Percentiles rank a stretch among this genome's conserved stretches.
These are phyloP conservation scores for Apocynum venetum DNA, from an alignment of 257 asterid genomes.

Conservation along the genomic window DNA sequence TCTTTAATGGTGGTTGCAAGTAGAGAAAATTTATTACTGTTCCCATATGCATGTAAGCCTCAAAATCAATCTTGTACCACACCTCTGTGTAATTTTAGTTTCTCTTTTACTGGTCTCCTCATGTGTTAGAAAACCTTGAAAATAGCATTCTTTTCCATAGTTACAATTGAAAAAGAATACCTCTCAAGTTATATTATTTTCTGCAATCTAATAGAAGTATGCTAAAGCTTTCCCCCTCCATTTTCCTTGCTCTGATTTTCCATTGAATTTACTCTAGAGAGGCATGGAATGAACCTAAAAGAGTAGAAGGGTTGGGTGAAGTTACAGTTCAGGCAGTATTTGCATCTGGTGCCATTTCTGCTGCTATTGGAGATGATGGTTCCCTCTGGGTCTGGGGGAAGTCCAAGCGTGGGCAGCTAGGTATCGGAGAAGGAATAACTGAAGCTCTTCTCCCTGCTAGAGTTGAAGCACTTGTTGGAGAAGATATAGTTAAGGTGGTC, in stretches of 20 bases:
- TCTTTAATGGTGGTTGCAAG: background rate
- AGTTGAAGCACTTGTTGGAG: slow-evolving; percentile 67
- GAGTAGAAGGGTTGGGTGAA: slow-evolving; percentile 63
- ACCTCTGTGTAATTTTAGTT: background rate
- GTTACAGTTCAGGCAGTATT: slow-evolving; percentile 54
- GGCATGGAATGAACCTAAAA: slow-evolving; percentile 64
- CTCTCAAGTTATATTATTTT: background rate
- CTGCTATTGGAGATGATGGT: slow-evolving; percentile 80
- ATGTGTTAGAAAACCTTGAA: background rate
- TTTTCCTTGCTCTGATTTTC: background rate
- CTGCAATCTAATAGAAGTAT: background rate
- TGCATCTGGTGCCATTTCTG: slow-evolving; percentile 86
- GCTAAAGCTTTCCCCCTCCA: background rate
- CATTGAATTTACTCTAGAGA: slow-evolving; percentile 39
- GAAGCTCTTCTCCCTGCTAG: slow-evolving; percentile 62
- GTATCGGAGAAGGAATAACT: slow-evolving; percentile 54
- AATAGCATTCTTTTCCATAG: background rate
- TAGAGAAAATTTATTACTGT: background rate
- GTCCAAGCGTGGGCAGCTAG: slow-evolving; percentile 94
- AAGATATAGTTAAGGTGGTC: slow-evolving; percentile 83
- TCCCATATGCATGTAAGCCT: background rate
- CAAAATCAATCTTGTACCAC: background rate
- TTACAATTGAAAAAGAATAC: background rate
- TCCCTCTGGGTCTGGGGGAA: slow-evolving; percentile 96
- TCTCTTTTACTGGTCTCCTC: background rate